Conservation (phyloP, 176 grass and related monocot species). For the Musa itinerans region DNA sequence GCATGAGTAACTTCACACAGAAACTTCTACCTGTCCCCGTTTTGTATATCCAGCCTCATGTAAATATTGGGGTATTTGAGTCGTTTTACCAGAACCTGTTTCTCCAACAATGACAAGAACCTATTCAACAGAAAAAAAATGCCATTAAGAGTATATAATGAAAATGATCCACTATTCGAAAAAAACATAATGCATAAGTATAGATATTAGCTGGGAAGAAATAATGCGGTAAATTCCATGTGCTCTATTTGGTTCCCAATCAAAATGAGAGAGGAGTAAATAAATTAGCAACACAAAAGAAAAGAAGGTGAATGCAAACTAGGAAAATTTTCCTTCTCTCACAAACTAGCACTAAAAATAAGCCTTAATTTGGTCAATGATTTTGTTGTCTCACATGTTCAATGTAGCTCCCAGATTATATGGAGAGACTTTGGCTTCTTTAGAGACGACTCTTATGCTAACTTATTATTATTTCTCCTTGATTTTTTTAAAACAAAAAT, state of each 20-base stretch:
- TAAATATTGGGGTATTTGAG: conserved; percentile 95
- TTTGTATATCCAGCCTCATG: conserved; percentile 89
- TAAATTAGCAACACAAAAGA: neutral
- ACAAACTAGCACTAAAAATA: neutral
- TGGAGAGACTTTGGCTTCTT: neutral
- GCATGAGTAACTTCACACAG: neutral
- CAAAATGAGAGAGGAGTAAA: conserved; percentile 1
- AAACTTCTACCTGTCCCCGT: conserved; percentile 45
- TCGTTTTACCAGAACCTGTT: conserved; percentile 94
- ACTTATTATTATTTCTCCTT: neutral
- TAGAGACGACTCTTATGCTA: neutral
- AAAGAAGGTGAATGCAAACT: neutral
- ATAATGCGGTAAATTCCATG: neutral
- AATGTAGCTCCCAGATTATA: too few relatives aligned
- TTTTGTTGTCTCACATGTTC: too few relatives aligned
- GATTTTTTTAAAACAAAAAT: too few relatives aligned
- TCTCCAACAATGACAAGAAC: conserved; percentile 96
- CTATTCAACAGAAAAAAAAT: conserved; percentile 25
- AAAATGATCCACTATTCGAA: conserved; percentile 4
- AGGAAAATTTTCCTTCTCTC: neutral
- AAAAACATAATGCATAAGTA: neutral
- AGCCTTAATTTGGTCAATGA: too few relatives aligned
- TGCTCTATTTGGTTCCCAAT: neutral
- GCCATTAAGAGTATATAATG: neutral
- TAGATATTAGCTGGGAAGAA: neutral